phyloP scores from a whole-genome alignment of 192 early-diverging fungal genomes.

The Pilaira anomala region DNA sequence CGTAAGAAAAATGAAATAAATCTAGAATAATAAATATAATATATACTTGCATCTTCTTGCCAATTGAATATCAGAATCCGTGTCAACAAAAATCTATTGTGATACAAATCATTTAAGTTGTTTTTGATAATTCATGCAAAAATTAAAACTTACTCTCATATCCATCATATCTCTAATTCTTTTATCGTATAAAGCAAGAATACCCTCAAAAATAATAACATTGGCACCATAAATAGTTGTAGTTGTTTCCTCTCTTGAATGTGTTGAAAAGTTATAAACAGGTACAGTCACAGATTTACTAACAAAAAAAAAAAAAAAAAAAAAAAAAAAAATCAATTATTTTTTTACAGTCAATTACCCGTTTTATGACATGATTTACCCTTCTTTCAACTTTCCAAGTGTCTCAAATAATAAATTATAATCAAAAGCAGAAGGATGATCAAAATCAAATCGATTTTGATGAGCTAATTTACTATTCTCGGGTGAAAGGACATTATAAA shows the following conservation, averaged over 20 bases:
- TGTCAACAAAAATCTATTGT: slow-evolving; percentile 86
- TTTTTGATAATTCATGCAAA: neutral
- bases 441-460: slow-evolving; percentile 83
- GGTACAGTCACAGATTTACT: slow-evolving; percentile 75
- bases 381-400: slow-evolving; percentile 74
- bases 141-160: slow-evolving; percentile 49
- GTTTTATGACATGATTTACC: no score
- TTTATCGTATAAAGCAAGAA: slow-evolving; percentile 92
- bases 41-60: slow-evolving; percentile 67
- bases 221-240: slow-evolving; percentile 89
- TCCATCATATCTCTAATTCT: slow-evolving; percentile 80
- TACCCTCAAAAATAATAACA: slow-evolving; percentile 96
- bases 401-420: slow-evolving; percentile 69
- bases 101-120: no score
- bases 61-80: slow-evolving; percentile 89
- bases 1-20: neutral
- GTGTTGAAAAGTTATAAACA: slow-evolving; percentile 88
- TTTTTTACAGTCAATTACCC: neutral
- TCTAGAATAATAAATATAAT: neutral
- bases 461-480: slow-evolving; percentile 61
- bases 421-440: slow-evolving; percentile 91
- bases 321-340: no score
- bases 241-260: slow-evolving; percentile 69
- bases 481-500: slow-evolving; percentile 81
- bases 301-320: no score